phyloP scores from a whole-genome alignment of 108 stramenopile species.

The Parietichytrium sp. region DNA sequence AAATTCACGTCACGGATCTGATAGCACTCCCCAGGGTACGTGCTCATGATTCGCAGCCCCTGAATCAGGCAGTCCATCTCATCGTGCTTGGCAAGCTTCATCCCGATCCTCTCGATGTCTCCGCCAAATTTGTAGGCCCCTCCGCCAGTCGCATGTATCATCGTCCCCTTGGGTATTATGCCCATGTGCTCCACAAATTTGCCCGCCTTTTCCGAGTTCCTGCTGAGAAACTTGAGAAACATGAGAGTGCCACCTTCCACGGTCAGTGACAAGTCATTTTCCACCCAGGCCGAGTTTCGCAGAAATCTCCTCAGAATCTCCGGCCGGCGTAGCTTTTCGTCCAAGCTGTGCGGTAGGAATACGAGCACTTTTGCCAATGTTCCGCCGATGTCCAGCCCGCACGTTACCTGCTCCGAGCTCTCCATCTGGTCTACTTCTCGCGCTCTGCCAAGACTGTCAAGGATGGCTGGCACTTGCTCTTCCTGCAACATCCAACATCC shows the following conservation, averaged over 20 bases:
- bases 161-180: not conserved
- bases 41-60: not conserved
- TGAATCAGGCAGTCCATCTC: conserved; percentile 30
- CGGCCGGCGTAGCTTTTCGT: not conserved
- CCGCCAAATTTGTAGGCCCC: conserved; percentile 20
- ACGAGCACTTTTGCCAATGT: conserved; percentile 10
- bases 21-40: not conserved
- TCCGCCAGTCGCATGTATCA: conserved; percentile 23
- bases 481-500: too few relatives aligned
- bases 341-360: too few relatives aligned
- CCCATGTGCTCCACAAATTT: not conserved
- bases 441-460: too few relatives aligned
- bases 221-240: conserved; percentile 9
- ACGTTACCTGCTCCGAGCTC: too few relatives aligned
- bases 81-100: not conserved
- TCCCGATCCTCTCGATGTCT: not conserved
- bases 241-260: not conserved
- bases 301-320: not conserved
- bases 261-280: not conserved
- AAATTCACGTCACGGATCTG: conserved; percentile 1
- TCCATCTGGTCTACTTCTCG: too few relatives aligned
- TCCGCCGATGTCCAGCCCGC: conserved; percentile 18
- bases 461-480: too few relatives aligned
- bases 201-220: not conserved
- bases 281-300: not conserved